Evolutionary conservation across 2,329 filamentous ascomycete species (phyloP).

Genomic region (Cryphonectria naterciae): DNA sequence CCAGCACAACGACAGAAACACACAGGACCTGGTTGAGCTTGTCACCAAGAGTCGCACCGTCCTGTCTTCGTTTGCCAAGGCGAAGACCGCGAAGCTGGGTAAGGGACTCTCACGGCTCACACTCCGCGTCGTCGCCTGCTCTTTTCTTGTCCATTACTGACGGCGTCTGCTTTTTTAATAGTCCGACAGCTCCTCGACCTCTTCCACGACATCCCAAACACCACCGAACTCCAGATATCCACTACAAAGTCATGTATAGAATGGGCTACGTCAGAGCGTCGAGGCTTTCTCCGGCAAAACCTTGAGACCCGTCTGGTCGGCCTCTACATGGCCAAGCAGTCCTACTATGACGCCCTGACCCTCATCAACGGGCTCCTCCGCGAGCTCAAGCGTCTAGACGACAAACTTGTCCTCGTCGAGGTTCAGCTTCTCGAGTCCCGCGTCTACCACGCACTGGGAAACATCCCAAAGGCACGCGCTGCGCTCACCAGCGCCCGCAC

Average conservation of each 20-base stretch:
- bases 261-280: constrained; percentile 93
- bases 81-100: constrained; percentile 98
- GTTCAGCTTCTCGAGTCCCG: constrained; percentile 96
- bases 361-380: constrained; percentile 95
- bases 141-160: constrained; percentile 4
- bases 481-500: constrained; percentile 93
- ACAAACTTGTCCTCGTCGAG: constrained; percentile 97
- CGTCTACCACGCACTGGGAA: constrained; percentile 96
- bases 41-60: constrained; percentile 89
- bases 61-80: constrained; percentile 95
- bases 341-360: constrained; percentile 94
- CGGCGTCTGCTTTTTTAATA: constrained; percentile 42
- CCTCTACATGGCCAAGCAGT: constrained; percentile 95
- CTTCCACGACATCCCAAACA: constrained; percentile 91
- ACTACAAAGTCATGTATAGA: constrained; percentile 99
- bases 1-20: constrained; percentile 57
- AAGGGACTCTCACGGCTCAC: constrained; percentile 42
- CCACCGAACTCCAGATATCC: constrained; percentile 88
- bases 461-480: constrained; percentile 93
- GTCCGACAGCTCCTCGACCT: constrained; percentile 96
- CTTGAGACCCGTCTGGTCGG: constrained; percentile 93
- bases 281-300: constrained; percentile 96
- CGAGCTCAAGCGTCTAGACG: constrained; percentile 96
- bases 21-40: constrained; percentile 84
- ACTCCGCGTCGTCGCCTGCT: background rate